Conservation (phyloP, 1,284 basidiomycete species). For the Boletellus dicymbophilus region DNA sequence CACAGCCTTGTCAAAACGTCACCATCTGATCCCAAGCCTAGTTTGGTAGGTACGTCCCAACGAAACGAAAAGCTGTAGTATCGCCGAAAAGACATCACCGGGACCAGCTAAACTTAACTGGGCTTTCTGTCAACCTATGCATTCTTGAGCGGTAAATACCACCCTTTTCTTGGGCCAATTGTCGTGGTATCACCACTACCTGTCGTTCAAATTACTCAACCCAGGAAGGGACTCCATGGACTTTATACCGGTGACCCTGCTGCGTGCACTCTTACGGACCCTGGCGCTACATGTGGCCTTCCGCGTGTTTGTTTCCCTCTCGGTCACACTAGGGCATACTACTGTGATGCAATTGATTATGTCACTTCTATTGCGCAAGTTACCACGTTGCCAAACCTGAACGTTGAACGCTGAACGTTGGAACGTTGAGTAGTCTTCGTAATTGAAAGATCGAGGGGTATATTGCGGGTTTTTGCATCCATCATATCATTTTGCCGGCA, state of each 20-base stretch:
- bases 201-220: conserved; percentile 23
- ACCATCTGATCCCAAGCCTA: neutral
- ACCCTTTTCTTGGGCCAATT: neutral
- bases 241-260: conserved; percentile 41
- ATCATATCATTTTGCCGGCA: conserved; percentile 42
- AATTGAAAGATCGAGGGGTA: conserved; percentile 8
- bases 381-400: neutral
- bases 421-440: neutral
- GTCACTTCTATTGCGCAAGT: conserved; percentile 16
- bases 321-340: conserved; percentile 24
- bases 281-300: conserved; percentile 25
- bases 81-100: neutral
- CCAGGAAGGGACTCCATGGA: conserved; percentile 32
- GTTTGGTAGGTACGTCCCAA: neutral
- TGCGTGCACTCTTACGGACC: conserved; percentile 51
- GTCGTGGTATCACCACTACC: conserved; percentile 1
- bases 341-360: conserved; percentile 7
- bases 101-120: neutral
- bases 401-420: too few species aligned
- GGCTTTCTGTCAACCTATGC: neutral
- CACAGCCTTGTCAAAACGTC: neutral
- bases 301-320: conserved; percentile 23
- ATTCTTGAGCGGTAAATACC: neutral
- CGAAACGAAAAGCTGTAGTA: neutral
- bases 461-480: conserved; percentile 27